These are phyloP conservation scores for Colletotrichum sojae DNA, from an alignment of 2,329 filamentous ascomycete genomes.

Conservation along the genomic window DNA sequence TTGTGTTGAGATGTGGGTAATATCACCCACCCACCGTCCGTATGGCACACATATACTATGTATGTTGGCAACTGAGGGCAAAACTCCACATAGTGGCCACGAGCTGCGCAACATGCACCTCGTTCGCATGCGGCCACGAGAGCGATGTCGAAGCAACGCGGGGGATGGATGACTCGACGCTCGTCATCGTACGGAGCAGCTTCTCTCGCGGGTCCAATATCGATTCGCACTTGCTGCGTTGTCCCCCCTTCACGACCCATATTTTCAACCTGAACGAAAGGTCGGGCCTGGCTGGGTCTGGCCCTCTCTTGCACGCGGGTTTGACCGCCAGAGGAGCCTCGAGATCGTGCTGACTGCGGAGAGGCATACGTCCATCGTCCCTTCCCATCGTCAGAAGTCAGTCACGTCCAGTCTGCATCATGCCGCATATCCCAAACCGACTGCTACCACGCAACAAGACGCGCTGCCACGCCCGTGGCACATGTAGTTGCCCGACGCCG, in stretches of 20 bases:
- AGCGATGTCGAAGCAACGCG: neutral
- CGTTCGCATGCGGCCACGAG: neutral
- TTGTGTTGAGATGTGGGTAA: neutral
- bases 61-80: no score
- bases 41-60: no score
- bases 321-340: slow-evolving; percentile 37
- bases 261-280: slow-evolving; percentile 31
- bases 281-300: slow-evolving; percentile 3
- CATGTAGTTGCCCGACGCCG: neutral
- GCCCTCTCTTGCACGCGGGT: slow-evolving; percentile 23
- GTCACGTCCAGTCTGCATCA: slow-evolving; percentile 9
- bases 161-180: slow-evolving; percentile 27
- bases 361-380: neutral
- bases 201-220: neutral
- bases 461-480: neutral
- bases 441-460: neutral
- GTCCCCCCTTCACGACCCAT: slow-evolving; percentile 33
- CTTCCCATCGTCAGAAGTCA: neutral
- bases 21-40: no score
- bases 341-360: neutral
- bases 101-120: slow-evolving; percentile 1
- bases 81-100: no score
- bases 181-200: slow-evolving; percentile 11
- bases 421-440: slow-evolving; percentile 13
- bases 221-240: slow-evolving; percentile 28